Evolutionary conservation across 2,329 filamentous ascomycete species (phyloP).

Genomic region (Diaporthe ampelina): DNA sequence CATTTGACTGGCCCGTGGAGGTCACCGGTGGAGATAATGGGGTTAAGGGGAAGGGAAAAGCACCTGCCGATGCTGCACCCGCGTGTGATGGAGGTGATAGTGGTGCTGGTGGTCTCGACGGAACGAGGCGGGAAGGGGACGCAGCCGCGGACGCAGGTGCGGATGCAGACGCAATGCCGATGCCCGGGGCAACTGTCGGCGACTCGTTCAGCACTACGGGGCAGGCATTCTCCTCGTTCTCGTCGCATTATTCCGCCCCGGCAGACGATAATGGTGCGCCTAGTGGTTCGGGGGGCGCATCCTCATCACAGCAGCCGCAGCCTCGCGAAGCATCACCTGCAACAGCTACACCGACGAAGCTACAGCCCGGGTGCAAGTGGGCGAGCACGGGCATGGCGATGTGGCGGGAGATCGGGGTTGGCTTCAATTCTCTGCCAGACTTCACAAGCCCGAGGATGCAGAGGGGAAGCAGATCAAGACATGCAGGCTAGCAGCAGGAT

Average conservation of each 20-base stretch:
- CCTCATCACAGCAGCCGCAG: slow-evolving; percentile 20
- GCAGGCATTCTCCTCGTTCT: slow-evolving; percentile 2
- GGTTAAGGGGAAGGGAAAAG: background rate
- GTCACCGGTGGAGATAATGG: background rate
- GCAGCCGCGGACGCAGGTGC: background rate
- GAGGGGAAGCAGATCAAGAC: background rate
- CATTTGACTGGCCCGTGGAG: slow-evolving; percentile 24
- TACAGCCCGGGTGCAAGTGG: slow-evolving; percentile 10
- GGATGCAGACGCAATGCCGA: background rate
- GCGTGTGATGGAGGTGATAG: background rate
- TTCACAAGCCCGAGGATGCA: slow-evolving; percentile 36
- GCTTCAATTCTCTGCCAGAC: slow-evolving; percentile 35
- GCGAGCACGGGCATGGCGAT: slow-evolving; percentile 17
- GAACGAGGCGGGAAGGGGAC: background rate
- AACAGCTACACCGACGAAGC: background rate
- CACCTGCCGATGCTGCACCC: background rate
- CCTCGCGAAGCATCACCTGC: background rate
- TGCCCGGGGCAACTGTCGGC: background rate
- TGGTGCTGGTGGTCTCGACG: background rate
- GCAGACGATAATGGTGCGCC: background rate
- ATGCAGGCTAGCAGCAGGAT: background rate
- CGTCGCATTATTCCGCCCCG: background rate
- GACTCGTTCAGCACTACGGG: slow-evolving; percentile 3
- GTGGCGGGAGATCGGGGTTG: slow-evolving; percentile 24
- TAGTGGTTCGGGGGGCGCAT: background rate